Base-by-base conservation (phyloP, 805 yeast genomes). In the Kluyveromyces nonfermentans region DNA sequence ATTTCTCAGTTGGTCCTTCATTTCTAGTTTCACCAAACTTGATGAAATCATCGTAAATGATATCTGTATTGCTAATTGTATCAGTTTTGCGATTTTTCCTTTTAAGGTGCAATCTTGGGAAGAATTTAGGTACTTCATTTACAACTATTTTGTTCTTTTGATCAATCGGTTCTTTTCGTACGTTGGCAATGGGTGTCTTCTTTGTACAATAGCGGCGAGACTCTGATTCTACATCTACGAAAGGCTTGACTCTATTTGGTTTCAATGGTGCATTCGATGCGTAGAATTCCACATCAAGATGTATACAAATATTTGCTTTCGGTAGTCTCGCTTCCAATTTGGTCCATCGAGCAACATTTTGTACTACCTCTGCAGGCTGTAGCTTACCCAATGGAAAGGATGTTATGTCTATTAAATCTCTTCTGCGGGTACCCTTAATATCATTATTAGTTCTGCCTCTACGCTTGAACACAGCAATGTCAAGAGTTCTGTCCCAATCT, bases 221-320 rank as follows among this genome's bases (percentile, higher is more conserved):
- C 4, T 4, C 30, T 25, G 12, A 25, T 14, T 25, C 14, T 25
- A 2, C 14, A 25, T 25, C 12, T 4, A 6, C 7, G 9, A 10
- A 4, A 6, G 4, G 4, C 12, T 25, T 25, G 7, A 25, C 7
- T 14, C 30, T 25, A 4, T 4, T 10, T 25, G 41, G 41, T 17
- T 19, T 38, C n/a, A 38, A n/a, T 7, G 41, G 41, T 12, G 34
- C 41, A 15, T 19, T 30, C 3, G 28, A 4, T 3, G 53, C 55
- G 37, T 51, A 53, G 32, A 47, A 53, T 35, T 53, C 57, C 9
- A 51, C 19, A 25, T 51, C 53, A 5, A 50, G 15, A 5, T 32
- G 7, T 14, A 48, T 38, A 8, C 34, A 15, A 16, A 49, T n/a
- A 14, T 21, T 21, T 12, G 33, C 17, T 4, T 34, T 35, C 1